These are phyloP conservation scores for Lentinus brumalis DNA, from an alignment of 768 basidiomycete species.

Conservation along the genomic window DNA sequence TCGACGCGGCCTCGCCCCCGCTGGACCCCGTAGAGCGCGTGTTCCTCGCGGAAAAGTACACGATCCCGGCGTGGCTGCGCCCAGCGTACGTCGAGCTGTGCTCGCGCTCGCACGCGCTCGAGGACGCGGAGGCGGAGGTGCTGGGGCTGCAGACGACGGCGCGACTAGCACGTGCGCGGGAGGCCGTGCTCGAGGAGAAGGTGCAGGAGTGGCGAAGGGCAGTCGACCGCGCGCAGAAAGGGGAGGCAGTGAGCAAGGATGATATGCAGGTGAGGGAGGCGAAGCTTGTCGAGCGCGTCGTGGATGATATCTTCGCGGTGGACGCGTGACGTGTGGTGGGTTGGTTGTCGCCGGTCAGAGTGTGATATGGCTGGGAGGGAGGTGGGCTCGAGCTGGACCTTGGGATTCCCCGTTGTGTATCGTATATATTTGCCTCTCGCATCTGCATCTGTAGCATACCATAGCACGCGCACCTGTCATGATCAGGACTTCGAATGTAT, in stretches of 20 bases:
- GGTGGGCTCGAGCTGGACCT: slow-evolving; percentile 12
- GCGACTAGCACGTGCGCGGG: slow-evolving; percentile 30
- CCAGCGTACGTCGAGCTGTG: slow-evolving; percentile 42
- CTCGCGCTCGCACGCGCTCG: slow-evolving; percentile 35
- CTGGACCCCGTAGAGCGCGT: slow-evolving; percentile 38
- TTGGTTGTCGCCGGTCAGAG: background rate
- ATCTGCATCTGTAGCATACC: background rate
- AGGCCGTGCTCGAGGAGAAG: slow-evolving; percentile 23
- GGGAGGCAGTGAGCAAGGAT: slow-evolving; percentile 14
- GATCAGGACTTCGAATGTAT: background rate
- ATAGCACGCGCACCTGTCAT: background rate
- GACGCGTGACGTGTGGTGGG: background rate
- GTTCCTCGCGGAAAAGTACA: slow-evolving; percentile 41
- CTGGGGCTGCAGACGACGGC: slow-evolving; percentile 33
- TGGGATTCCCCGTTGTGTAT: slow-evolving; percentile 11
- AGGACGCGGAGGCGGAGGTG: slow-evolving; percentile 36
- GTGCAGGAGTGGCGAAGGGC: slow-evolving; percentile 18
- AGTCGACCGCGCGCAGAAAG: slow-evolving; percentile 13
- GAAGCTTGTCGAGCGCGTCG: slow-evolving; percentile 19
- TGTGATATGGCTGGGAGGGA: background rate
- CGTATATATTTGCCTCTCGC: background rate
- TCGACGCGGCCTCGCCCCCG: slow-evolving; percentile 17
- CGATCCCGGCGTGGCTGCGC: slow-evolving; percentile 41
- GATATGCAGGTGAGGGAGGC: slow-evolving; percentile 21
- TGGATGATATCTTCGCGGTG: slow-evolving; percentile 15